A percentile compares a stretch with the other conserved stretches of the same genome.
phyloP scores from a whole-genome alignment of 2,329 filamentous ascomycete genomes.

The Pseudocercospora crystallina region DNA sequence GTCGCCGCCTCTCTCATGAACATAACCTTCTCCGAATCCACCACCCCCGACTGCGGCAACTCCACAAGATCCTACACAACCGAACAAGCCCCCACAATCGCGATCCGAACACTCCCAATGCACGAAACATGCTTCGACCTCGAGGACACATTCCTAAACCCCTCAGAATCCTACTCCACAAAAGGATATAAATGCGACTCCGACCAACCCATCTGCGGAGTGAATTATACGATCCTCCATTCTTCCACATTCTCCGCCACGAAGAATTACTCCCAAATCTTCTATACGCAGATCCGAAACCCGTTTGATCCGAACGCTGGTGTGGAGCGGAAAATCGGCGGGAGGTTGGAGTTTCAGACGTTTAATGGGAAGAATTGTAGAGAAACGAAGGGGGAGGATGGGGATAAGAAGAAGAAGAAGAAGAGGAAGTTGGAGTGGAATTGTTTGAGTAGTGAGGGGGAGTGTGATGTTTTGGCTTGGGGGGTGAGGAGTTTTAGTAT shows the following conservation, averaged over 20 bases:
- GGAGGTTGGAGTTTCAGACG: background rate
- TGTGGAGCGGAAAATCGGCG: background rate
- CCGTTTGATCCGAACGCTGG: background rate
- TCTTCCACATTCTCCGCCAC: background rate
- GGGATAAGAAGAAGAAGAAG: background rate
- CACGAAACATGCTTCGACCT: constrained; percentile 8
- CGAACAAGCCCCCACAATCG: constrained; percentile 55
- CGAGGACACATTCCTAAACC: constrained; percentile 1
- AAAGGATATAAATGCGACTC: background rate
- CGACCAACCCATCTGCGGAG: background rate
- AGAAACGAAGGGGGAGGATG: background rate
- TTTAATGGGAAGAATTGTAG: constrained; percentile 4
- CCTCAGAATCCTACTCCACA: background rate
- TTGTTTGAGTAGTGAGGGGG: constrained; percentile 1
- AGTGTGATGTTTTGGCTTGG: constrained; percentile 2
- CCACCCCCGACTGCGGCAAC: constrained; percentile 49
- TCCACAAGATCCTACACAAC: constrained; percentile 32
- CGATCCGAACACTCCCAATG: constrained; percentile 6
- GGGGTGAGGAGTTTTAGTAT: constrained; percentile 9
- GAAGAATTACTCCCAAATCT: constrained; percentile 4
- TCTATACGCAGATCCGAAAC: constrained; percentile 8
- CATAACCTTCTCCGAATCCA: constrained; percentile 66
- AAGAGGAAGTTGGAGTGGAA: constrained; percentile 1
- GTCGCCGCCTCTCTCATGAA: constrained; percentile 11
- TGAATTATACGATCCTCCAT: constrained; percentile 7